phyloP scores from a whole-genome alignment of 306 rosid species.

The Pterocarpus santalinus region DNA sequence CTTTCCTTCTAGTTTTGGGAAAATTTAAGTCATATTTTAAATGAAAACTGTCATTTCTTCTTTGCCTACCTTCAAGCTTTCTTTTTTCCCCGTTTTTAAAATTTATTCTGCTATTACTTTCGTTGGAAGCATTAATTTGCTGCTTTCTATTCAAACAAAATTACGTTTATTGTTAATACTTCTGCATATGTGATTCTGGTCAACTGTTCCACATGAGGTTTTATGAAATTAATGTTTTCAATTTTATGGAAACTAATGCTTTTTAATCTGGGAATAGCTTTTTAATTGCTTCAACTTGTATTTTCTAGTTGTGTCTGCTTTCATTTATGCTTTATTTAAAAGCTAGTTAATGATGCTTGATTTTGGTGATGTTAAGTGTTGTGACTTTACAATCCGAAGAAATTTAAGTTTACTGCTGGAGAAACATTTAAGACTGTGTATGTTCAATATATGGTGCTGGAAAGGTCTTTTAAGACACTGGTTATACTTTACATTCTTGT shows the following conservation, averaged over 20 bases:
- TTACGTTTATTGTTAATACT: not conserved
- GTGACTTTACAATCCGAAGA: not conserved
- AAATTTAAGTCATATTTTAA: not conserved
- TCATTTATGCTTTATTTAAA: not conserved
- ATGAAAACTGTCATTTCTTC: not conserved
- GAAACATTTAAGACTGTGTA: not conserved
- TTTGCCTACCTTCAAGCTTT: slow-evolving; percentile 13
- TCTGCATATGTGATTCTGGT: not conserved
- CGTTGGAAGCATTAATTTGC: slow-evolving; percentile 28
- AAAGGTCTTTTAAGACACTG: not conserved
- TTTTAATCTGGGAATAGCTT: not conserved
- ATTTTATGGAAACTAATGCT: slow-evolving; percentile 14
- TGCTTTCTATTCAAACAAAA: slow-evolving; percentile 4
- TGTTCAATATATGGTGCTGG: slow-evolving; percentile 10
- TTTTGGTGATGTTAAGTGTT: slow-evolving; percentile 15
- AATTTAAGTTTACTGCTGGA: slow-evolving; percentile 13
- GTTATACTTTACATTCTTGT: slow-evolving; percentile 35
- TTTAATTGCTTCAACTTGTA: slow-evolving; percentile 2
- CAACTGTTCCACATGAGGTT: not conserved
- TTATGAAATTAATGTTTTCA: not conserved
- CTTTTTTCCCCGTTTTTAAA: not conserved
- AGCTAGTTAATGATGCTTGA: slow-evolving; percentile 16
- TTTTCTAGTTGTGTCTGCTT: not conserved
- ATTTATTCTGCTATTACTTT: not conserved
- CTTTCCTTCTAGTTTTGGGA: not conserved